Evolutionary conservation across 345 rosid species (phyloP).

Genomic region (Gossypium herbaceum): DNA sequence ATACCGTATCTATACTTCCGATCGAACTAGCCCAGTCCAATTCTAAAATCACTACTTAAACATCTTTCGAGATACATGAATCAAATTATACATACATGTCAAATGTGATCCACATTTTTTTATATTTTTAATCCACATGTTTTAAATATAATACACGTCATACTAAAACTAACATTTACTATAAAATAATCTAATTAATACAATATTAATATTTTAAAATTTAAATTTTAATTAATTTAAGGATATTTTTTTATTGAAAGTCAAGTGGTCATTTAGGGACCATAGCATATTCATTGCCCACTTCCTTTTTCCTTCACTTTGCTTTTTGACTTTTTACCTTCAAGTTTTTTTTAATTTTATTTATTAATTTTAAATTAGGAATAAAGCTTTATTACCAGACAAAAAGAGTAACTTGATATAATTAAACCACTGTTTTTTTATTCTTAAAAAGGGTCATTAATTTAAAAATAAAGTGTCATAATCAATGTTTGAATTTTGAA

Average conservation of each 20-base stretch:
- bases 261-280: constrained; percentile 22
- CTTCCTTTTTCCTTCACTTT: neutral
- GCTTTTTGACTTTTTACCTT: neutral
- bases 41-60: too few species aligned
- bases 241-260: constrained; percentile 16
- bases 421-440: neutral
- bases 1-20: too few species aligned
- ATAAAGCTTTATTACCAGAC: neutral
- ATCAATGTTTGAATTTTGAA: constrained; percentile 7
- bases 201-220: neutral
- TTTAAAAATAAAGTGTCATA: neutral
- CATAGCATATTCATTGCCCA: constrained; percentile 15
- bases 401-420: neutral
- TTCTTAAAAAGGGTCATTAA: neutral
- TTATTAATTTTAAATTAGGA: neutral
- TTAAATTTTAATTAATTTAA: neutral
- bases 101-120: too few species aligned
- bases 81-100: too few species aligned
- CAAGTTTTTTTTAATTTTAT: neutral
- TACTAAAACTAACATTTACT: too few species aligned
- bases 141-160: too few species aligned
- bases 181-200: too few species aligned
- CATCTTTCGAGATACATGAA: too few species aligned
- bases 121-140: too few species aligned
- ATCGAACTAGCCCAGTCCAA: accelerated